A percentile compares a stretch with the other conserved stretches of the same genome.
Conservation (phyloP, 805 yeast species). For the Monosporozyma unispora region DNA sequence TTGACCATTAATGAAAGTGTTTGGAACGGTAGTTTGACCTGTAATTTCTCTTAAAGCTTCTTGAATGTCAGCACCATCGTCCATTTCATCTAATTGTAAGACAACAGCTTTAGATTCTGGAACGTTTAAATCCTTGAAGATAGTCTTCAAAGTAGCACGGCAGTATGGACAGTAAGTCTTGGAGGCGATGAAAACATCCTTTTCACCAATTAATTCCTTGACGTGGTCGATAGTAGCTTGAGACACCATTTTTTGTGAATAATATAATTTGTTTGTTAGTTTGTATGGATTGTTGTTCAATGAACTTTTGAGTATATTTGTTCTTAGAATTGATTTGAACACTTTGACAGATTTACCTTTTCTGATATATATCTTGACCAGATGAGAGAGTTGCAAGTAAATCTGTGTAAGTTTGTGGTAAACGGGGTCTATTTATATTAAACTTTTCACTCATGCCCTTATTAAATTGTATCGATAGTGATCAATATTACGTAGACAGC, state of each 20-base stretch:
- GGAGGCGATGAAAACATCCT: constrained; percentile 73
- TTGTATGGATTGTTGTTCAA: not conserved
- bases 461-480: too few relatives aligned
- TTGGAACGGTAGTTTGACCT: constrained; percentile 92
- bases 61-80: constrained; percentile 78
- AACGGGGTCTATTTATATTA: too few relatives aligned
- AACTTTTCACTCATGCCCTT: too few relatives aligned
- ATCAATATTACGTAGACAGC: too few relatives aligned
- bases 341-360: not conserved
- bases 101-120: constrained; percentile 34
- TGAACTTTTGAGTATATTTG: not conserved
- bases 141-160: constrained; percentile 36
- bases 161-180: constrained; percentile 69
- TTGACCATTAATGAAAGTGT: constrained; percentile 79
- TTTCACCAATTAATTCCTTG: constrained; percentile 50
- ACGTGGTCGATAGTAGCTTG: constrained; percentile 50
- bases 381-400: too few relatives aligned
- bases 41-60: constrained; percentile 66
- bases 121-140: constrained; percentile 35
- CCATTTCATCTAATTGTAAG: constrained; percentile 39
- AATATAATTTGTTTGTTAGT: not conserved
- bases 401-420: too few relatives aligned
- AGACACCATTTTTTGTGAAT: constrained; percentile 40
- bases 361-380: not conserved
- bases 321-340: constrained; percentile 1